Conservation (phyloP, 805 yeast species). For the Saccharomycopsis amapae region DNA sequence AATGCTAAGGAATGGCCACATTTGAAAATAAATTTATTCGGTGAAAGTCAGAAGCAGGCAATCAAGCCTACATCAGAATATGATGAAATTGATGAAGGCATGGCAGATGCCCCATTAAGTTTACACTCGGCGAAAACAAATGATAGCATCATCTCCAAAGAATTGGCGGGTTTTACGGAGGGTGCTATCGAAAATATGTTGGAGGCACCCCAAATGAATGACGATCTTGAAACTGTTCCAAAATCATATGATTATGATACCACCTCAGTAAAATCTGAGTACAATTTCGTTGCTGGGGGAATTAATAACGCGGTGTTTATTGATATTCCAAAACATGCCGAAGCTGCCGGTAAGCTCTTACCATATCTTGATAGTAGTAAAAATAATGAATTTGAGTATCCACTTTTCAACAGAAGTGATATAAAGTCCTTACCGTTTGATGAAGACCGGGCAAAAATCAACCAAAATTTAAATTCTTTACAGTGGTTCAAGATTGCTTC, state of each 20-base stretch:
- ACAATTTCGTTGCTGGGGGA: constrained; percentile 10
- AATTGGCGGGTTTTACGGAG: constrained; percentile 21
- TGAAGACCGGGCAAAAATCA: constrained; percentile 34
- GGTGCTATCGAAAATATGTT: constrained; percentile 20
- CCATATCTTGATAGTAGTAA: constrained; percentile 5
- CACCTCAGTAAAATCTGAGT: neutral
- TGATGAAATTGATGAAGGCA: constrained; percentile 21
- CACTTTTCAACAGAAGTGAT: constrained; percentile 24
- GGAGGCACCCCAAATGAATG: constrained; percentile 17
- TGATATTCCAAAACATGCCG: constrained; percentile 7
- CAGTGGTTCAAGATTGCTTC: constrained; percentile 77
- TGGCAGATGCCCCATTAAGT: too few relatives aligned
- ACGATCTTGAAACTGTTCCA: constrained; percentile 13
- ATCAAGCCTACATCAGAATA: constrained; percentile 14
- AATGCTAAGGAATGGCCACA: too few relatives aligned
- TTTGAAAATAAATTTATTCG: too few relatives aligned
- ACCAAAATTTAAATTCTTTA: constrained; percentile 50
- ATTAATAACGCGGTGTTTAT: constrained; percentile 6
- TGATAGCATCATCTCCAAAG: constrained; percentile 17
- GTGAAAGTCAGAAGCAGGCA: too few relatives aligned
- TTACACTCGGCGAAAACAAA: too few relatives aligned
- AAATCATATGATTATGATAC: neutral
- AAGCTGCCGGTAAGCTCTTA: constrained; percentile 1
- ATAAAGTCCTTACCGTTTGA: constrained; percentile 30
- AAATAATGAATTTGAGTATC: constrained; percentile 5